Evolutionary conservation across 768 basidiomycete genomes (phyloP).

Genomic region (Phanerochaete sordida): DNA sequence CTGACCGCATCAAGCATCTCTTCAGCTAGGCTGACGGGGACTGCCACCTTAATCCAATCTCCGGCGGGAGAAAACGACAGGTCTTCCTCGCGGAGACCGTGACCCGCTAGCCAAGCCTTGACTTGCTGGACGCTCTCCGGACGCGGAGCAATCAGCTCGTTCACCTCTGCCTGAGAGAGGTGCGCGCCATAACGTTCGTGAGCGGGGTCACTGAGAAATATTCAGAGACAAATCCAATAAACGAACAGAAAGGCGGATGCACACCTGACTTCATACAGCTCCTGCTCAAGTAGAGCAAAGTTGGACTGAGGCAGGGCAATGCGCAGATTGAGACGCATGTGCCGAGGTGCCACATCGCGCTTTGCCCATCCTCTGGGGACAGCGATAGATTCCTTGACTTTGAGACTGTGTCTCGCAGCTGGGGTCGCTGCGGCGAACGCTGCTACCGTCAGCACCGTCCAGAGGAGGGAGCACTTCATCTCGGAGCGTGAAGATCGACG

Average conservation of each 20-base stretch:
- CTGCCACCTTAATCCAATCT: constrained; percentile 62
- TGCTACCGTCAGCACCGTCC: neutral
- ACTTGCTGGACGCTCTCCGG: constrained; percentile 49
- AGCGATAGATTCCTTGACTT: constrained; percentile 47
- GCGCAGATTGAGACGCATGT: constrained; percentile 47
- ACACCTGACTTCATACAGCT: constrained; percentile 49
- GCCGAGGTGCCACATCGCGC: constrained; percentile 38
- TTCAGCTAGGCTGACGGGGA: constrained; percentile 59
- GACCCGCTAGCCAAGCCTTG: constrained; percentile 54
- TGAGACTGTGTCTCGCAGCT: constrained; percentile 11
- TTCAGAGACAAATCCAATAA: neutral
- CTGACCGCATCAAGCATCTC: constrained; percentile 66
- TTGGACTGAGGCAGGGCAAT: constrained; percentile 54
- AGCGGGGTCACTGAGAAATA: constrained; percentile 17
- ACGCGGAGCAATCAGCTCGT: constrained; percentile 56
- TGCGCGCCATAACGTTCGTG: constrained; percentile 31
- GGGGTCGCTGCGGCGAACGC: neutral
- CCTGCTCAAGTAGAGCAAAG: constrained; percentile 48
- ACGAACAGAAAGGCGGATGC: neutral
- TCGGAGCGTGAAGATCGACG: neutral
- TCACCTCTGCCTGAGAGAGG: constrained; percentile 62
- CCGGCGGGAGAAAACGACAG: constrained; percentile 55
- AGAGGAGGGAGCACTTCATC: neutral
- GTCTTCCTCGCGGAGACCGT: constrained; percentile 48
- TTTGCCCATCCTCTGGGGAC: constrained; percentile 49